Percentiles rank a stretch among this genome's conserved stretches.
Conservation (phyloP, 176 grass and related monocot species). For the Hsuehochloa calcarea region DNA sequence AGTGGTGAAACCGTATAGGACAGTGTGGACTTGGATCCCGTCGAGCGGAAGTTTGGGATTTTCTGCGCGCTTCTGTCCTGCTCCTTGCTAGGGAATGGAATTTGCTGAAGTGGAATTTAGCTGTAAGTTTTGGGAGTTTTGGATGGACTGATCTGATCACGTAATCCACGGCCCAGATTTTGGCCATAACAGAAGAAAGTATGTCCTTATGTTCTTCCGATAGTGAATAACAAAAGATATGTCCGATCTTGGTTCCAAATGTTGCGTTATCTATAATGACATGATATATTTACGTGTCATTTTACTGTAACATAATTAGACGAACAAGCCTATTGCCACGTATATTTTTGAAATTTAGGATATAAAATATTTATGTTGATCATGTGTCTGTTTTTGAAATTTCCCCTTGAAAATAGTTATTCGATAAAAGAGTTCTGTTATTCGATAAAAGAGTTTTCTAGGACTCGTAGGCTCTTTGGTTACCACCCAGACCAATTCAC, state of each 20-base stretch:
- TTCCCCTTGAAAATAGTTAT: too few relatives aligned
- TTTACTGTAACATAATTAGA: too few relatives aligned
- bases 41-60: neutral
- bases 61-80: neutral
- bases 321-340: too few relatives aligned
- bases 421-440: too few relatives aligned
- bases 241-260: neutral
- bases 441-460: too few relatives aligned
- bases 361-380: too few relatives aligned
- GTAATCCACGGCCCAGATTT: neutral
- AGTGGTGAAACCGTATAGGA: neutral
- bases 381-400: too few relatives aligned
- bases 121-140: neutral
- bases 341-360: too few relatives aligned
- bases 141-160: neutral
- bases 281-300: neutral
- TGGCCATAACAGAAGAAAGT: neutral
- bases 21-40: neutral
- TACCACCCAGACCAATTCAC: too few relatives aligned
- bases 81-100: too few relatives aligned
- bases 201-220: neutral
- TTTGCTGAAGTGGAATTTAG: neutral
- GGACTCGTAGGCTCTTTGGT: too few relatives aligned
- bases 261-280: neutral
- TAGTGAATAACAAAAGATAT: neutral